These are phyloP conservation scores for Fusarium pseudoanthophilum DNA, from an alignment of 2,329 filamentous ascomycete species.

Conservation along the genomic window DNA sequence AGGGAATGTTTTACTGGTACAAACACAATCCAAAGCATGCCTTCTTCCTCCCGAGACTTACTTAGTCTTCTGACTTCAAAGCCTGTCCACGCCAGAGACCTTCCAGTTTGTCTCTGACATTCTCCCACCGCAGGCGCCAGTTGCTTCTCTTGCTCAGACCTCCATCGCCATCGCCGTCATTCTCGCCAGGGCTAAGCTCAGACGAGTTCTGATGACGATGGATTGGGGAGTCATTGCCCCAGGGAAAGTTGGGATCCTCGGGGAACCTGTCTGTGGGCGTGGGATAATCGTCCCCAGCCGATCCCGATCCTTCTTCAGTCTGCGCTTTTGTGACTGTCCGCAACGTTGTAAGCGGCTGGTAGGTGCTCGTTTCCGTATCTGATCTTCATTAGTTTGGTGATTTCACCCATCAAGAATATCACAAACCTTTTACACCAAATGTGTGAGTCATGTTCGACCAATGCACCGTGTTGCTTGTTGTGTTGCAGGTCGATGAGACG, in stretches of 20 bases:
- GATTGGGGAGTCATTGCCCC: constrained; percentile 50
- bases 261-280: constrained; percentile 38
- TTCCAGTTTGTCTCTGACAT: constrained; percentile 25
- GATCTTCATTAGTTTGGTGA: constrained; percentile 2
- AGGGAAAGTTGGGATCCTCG: constrained; percentile 49
- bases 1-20: neutral
- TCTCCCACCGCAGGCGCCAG: constrained; percentile 31
- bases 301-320: constrained; percentile 2
- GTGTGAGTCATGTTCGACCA: constrained; percentile 35
- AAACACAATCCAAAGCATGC: constrained; percentile 3
- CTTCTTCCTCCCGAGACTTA: neutral
- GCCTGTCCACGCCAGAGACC: constrained; percentile 19
- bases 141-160: constrained; percentile 6
- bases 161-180: constrained; percentile 12
- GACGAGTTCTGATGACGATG: constrained; percentile 50
- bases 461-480: constrained; percentile 31
- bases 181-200: constrained; percentile 39
- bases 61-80: constrained; percentile 11
- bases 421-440: constrained; percentile 28
- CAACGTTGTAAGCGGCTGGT: constrained; percentile 34
- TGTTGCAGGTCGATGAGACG: constrained; percentile 38
- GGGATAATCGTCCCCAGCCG: constrained; percentile 23
- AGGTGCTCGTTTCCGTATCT: constrained; percentile 15
- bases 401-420: neutral
- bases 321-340: constrained; percentile 32